phyloP scores from a whole-genome alignment of 345 rosid genomes.

The Erysimum cheiranthoides region DNA sequence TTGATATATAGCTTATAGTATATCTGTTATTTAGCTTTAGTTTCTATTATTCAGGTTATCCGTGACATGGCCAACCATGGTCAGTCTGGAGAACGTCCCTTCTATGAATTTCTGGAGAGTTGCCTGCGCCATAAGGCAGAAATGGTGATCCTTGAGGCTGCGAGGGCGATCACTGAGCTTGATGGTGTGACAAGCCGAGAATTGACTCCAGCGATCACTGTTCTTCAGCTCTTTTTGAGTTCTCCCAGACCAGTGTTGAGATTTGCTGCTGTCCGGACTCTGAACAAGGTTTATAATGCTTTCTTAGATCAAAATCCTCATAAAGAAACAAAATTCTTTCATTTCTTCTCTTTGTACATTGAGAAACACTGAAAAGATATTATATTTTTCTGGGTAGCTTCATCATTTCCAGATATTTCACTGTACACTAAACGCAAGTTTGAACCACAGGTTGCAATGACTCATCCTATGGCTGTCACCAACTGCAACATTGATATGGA shows the following conservation, averaged over 20 bases:
- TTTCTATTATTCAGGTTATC: conserved; percentile 64
- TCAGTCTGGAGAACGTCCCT: conserved; percentile 91
- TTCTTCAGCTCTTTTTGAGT: conserved; percentile 94
- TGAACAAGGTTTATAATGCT: conserved; percentile 72
- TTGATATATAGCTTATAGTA: conserved; percentile 2
- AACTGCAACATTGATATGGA: conserved; percentile 99
- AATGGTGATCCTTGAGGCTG: conserved; percentile 99
- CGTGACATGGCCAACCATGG: conserved; percentile 72
- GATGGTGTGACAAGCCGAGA: conserved; percentile 86
- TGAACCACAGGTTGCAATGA: conserved; percentile 88
- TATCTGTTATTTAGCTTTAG: conserved; percentile 6
- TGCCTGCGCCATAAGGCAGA: conserved; percentile 97
- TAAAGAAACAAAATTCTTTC: no score
- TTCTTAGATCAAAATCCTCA: background rate
- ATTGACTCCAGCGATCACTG: conserved; percentile 96
- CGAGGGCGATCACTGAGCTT: conserved; percentile 97
- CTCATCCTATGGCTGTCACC: conserved; percentile 98
- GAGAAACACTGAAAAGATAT: background rate
- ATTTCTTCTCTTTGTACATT: background rate
- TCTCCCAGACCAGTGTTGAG: conserved; percentile 95
- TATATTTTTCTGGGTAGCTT: conserved; percentile 1
- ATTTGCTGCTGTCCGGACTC: conserved; percentile 98
- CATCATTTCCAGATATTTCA: background rate
- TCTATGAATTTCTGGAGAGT: conserved; percentile 93
- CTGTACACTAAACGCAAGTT: conserved; percentile 16